Evolutionary conservation across 192 early-diverging fungal species (phyloP), one percentile per base, ranked within the genome.

Genomic region (Piromyces finnis): DNA sequence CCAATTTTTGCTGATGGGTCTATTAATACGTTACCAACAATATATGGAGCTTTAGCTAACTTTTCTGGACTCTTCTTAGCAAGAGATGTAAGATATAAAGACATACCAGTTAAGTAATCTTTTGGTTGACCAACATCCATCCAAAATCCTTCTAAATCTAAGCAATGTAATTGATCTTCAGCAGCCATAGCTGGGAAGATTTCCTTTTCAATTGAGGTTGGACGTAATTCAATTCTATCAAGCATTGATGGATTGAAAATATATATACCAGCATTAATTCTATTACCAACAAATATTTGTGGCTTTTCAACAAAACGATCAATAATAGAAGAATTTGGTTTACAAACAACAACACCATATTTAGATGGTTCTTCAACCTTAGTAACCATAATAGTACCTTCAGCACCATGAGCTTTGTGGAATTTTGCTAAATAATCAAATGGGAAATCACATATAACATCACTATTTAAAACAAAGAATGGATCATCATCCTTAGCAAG

Each of bases 61-160:
- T 87, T 83, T 59, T 91, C 88, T 41, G 96, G 95, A 68, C 87
- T 86, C 82, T 88, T 88, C 88, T 96, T 93, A 83, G 90, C 84
- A 80, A 99, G 80, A 81, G 94, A 93, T 28, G 90, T 85, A 78
- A 99, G 91, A 85, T 98, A 98, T 78, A 99, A 88, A 79, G 94
- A 95, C 29, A 95, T 95, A 29, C 98, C 98, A 7, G 92, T 95
- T 83, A 99, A 88, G 85, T 93, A 99, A 86, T 99, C 98, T 86
- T 96, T 97, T 79, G 98, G 98, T 86, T 99, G 98, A 39, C 98
- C 98, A 80, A 99, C 97, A 85, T 99, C 98, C 92, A 96, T 96
- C 98, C 98, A 99, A 91, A 94, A 98, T 82, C 96, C 96, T 68
- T 94, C 93, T 78, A 99, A 90, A 35, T 95, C 94, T 84, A 97